These are phyloP conservation scores for Penicillium sp. DNA, from an alignment of 2,329 filamentous ascomycete genomes.

Conservation along the genomic window DNA sequence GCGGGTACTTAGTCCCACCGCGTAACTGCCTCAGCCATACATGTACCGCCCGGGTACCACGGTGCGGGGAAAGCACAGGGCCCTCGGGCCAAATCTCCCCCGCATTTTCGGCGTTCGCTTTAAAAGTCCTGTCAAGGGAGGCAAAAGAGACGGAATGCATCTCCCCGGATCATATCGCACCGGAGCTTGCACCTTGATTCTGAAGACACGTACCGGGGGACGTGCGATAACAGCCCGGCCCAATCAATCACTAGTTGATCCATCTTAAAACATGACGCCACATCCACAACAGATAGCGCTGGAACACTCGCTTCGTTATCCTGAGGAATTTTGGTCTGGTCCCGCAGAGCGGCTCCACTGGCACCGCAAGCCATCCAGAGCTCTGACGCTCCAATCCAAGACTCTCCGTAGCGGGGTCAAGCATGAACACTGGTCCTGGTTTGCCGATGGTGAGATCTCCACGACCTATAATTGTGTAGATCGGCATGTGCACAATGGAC, in stretches of 20 bases:
- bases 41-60: conserved; percentile 6
- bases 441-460: conserved; percentile 81
- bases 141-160: not conserved
- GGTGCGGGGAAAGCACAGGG: conserved; percentile 29
- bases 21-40: not conserved
- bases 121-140: not conserved
- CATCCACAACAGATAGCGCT: conserved; percentile 53
- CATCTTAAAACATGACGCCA: conserved; percentile 18
- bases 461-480: conserved; percentile 92
- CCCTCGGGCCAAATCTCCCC: conserved; percentile 1
- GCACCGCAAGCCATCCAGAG: conserved; percentile 70
- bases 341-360: conserved; percentile 77
- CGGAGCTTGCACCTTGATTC: not conserved
- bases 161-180: conserved; percentile 1
- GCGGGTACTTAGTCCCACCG: not conserved
- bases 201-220: not conserved
- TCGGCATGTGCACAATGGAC: conserved; percentile 78
- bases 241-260: not conserved
- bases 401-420: conserved; percentile 59
- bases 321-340: conserved; percentile 71
- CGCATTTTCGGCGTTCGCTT: conserved; percentile 4
- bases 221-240: not conserved
- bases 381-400: conserved; percentile 63
- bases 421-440: conserved; percentile 86
- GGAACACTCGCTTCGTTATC: conserved; percentile 62